Base-by-base conservation (phyloP, 129 eudicot species). In the Cynara cardunculus region DNA sequence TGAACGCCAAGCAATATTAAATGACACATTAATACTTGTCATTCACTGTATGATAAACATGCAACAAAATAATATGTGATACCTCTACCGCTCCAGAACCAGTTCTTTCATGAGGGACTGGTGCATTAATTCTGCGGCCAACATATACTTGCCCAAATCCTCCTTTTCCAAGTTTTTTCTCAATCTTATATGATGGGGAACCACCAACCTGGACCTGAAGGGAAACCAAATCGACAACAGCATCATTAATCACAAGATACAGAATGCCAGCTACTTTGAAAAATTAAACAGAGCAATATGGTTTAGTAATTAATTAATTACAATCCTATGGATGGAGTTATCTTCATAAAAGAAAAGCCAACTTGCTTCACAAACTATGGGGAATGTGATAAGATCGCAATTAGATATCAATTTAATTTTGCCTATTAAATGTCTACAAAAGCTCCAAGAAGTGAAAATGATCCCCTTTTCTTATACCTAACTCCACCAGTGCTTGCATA, bases 121-220 rank as follows among this genome's bases (percentile, higher is more conserved):
- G 85, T 18, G 91, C 80, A 86, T 87, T 87, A 35, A 89, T 66
- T 11, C 90, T 91, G 7, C 91, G 91, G 69, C 98, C 98, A 31
- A 94, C 93, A 84, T 91, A 94, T 67, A 94, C 98, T 78, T 94
- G 98, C 66, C 98, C 98, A 71, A 94, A 91, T 27, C 97, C 97
- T 68, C 98, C 98, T 74, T 94, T 94, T 16, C 98, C 96, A 25
- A 94, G 81, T 87, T 94, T 94, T 72, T 80, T 87, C 79, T 89
- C 98, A 71, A 94, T 81, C 73, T 76, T 87, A 83, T 91, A 94
- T 7, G 76, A 35, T 0, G 98, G 98, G 13, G 98, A 94, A 72
- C 87, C 85, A 22, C 92, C 93, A 34, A 94, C 96, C 76, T 87
- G 89, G 72, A 94, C 96, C 98, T 94, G 0, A 32, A 53, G 64